Base-by-base conservation (phyloP, 176 grass and related monocot species). In the Puya raimondii region DNA sequence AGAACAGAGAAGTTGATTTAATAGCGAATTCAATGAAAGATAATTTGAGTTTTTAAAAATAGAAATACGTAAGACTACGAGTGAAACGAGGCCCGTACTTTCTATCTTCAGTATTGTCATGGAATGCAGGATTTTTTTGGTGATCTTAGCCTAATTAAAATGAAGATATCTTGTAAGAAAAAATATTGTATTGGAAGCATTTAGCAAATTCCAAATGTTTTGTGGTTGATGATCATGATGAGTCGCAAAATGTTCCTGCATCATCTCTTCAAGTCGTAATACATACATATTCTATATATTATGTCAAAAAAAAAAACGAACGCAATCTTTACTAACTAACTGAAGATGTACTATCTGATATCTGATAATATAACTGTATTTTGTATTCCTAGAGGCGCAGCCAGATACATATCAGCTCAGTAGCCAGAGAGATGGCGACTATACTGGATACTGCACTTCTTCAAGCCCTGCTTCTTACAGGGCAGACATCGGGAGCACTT, bases 401-500 rank as follows among this genome's bases (percentile, higher is more conserved):
- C 64, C 82, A 86, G 70, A 79, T 80, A 3, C 76, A 90, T 74
- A 85, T 86, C 72, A 86, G 87, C 75, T 99, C 87, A 15, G 80
- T 99, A 76, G 94, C 94, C 52, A 90, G 89, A 87, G 94, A 99
- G 80, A 88, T 85, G 80, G 86, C 94, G 47, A 84, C 84, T 77
- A 79, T 99, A 84, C 70, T 99, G 57, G 94, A 99, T 53, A 91
- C 89, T 67, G 79, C 89, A 81, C 87, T 99, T 78, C 89, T 99
- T 81, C 89, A 99, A 82, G 87, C 88, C 66, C 87, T 99, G 72
- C 64, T 99, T 88, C 90, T 99, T 71, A 84, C 89, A 53, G 77
- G 81, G 67, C 94, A 99, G 79, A 75, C 79, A 66, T 80, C 84
- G 59, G 77, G 71, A 52, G 79, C 75, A 72, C 53, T 75, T 16